Conservation (phyloP, 352 stramenopile genomes). For the Pythium graminicola region DNA sequence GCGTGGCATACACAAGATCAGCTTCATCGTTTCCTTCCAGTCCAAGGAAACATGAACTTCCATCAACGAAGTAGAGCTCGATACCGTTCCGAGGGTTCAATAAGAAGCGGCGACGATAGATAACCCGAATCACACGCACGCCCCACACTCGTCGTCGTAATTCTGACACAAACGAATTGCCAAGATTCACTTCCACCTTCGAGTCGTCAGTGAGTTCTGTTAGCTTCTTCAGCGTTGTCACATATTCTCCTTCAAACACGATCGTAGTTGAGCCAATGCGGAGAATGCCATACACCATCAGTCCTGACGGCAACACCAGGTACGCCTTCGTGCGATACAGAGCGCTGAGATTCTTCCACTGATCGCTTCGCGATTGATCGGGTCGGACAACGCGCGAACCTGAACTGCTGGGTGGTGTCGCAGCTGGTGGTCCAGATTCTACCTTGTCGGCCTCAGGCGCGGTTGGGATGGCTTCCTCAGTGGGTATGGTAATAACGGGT, state of each 20-base stretch:
- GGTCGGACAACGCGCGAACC: constrained; percentile 29
- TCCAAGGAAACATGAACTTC: constrained; percentile 70
- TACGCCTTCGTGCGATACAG: constrained; percentile 76
- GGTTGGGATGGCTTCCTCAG: constrained; percentile 8
- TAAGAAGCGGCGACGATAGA: constrained; percentile 69
- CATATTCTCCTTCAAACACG: constrained; percentile 74
- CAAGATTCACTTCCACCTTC: constrained; percentile 30
- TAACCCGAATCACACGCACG: constrained; percentile 71
- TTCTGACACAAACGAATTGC: constrained; percentile 57
- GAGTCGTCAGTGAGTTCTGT: constrained; percentile 42
- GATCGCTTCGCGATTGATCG: constrained; percentile 42
- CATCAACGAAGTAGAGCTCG: constrained; percentile 84
- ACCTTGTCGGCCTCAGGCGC: constrained; percentile 1
- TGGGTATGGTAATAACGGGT: constrained; percentile 5
- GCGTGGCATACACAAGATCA: constrained; percentile 70
- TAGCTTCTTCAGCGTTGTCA: constrained; percentile 58
- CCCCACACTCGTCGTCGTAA: constrained; percentile 71
- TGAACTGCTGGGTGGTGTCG: constrained; percentile 5
- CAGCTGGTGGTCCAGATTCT: background rate
- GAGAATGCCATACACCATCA: constrained; percentile 67
- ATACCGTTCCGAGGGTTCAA: constrained; percentile 65
- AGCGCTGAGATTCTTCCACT: constrained; percentile 57
- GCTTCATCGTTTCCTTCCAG: constrained; percentile 59
- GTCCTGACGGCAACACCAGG: constrained; percentile 59
- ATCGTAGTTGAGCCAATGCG: constrained; percentile 66